phyloP scores from a whole-genome alignment of 2,329 filamentous ascomycete genomes.

The Corynespora cassiicola region DNA sequence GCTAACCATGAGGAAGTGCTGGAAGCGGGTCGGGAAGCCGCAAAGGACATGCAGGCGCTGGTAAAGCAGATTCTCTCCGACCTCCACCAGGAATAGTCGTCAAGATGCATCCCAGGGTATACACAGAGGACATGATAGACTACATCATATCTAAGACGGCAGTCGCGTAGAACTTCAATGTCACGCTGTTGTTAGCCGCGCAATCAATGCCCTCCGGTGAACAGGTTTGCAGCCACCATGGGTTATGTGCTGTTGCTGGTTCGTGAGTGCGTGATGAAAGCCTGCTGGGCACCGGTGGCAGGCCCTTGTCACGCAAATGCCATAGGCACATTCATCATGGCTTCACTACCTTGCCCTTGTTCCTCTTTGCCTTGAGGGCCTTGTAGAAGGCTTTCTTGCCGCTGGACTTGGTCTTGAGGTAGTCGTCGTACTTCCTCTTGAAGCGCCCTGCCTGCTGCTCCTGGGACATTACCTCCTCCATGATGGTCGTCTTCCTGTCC shows the following conservation, averaged over 20 bases:
- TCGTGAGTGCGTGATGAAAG: too few species aligned
- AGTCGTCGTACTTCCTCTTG: constrained; percentile 84
- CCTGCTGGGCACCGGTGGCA: too few species aligned
- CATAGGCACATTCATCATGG: constrained; percentile 34
- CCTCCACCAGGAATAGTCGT: constrained; percentile 36
- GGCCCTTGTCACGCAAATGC: too few species aligned
- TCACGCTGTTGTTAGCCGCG: too few species aligned
- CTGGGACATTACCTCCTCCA: constrained; percentile 79
- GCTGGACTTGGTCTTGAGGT: constrained; percentile 81
- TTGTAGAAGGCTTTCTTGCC: constrained; percentile 93
- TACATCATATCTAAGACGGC: too few species aligned
- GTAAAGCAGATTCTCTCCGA: constrained; percentile 55
- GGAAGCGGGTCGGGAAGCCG: constrained; percentile 65
- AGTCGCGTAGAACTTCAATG: too few species aligned
- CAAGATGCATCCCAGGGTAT: too few species aligned
- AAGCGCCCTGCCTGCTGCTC: constrained; percentile 74
- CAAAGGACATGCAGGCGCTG: constrained; percentile 66
- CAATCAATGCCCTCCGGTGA: too few species aligned
- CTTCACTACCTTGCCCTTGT: constrained; percentile 48
- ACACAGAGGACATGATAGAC: too few species aligned
- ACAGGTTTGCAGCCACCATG: too few species aligned
- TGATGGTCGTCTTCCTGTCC: constrained; percentile 84
- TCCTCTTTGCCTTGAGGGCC: constrained; percentile 68
- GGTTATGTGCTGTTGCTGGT: too few species aligned
- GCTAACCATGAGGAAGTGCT: constrained; percentile 71